These are phyloP conservation scores for Isatis tinctoria DNA, from an alignment of 345 rosid species.

Conservation along the genomic window DNA sequence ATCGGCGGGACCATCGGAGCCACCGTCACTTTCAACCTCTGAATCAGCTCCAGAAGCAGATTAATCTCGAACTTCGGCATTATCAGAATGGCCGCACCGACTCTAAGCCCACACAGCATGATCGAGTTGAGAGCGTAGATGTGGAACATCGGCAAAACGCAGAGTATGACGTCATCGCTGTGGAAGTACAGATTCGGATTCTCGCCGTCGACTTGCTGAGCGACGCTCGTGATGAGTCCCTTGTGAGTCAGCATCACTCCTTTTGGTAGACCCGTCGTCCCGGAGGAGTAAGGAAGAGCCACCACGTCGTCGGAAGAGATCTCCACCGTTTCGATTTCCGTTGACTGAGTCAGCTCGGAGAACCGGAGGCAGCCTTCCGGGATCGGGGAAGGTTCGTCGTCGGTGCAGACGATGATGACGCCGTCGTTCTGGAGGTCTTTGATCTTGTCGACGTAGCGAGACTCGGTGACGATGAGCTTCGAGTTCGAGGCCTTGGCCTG, in stretches of 20 bases:
- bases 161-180: conserved; percentile 65
- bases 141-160: conserved; percentile 79
- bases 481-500: conserved; percentile 59
- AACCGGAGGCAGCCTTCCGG: conserved; percentile 54
- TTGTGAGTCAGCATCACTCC: conserved; percentile 94
- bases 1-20: conserved; percentile 86
- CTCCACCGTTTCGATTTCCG: conserved; percentile 37
- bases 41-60: conserved; percentile 48
- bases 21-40: conserved; percentile 63
- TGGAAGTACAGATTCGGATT: conserved; percentile 78
- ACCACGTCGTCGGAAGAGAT: conserved; percentile 65
- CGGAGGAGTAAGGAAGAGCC: conserved; percentile 91
- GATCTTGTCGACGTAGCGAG: conserved; percentile 51
- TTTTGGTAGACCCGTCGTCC: conserved; percentile 91
- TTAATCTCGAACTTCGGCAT: conserved; percentile 78
- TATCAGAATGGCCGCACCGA: conserved; percentile 73
- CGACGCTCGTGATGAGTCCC: conserved; percentile 71
- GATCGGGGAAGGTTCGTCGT: conserved; percentile 24
- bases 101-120: conserved; percentile 70
- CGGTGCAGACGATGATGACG: conserved; percentile 13
- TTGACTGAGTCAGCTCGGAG: conserved; percentile 47
- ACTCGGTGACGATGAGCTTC: conserved; percentile 57
- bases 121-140: conserved; percentile 69
- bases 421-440: conserved; percentile 39
- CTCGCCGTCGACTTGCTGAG: conserved; percentile 94